Conservation (phyloP, 495 filamentous ascomycete genomes). For the Penicillium antarcticum region DNA sequence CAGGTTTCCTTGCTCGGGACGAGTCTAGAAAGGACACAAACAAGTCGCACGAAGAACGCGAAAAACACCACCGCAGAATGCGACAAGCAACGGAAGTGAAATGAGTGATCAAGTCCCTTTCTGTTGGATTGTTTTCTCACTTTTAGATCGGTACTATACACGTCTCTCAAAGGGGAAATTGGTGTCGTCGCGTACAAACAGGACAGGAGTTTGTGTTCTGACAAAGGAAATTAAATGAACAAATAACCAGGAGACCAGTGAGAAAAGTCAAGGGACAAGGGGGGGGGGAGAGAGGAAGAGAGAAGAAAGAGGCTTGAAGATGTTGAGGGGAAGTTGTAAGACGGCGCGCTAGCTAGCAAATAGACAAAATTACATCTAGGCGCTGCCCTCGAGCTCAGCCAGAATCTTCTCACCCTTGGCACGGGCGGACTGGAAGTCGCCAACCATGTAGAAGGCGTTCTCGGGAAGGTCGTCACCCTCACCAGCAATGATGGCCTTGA, state of each 20-base stretch:
- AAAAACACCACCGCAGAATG: background rate
- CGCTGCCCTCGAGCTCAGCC: slow-evolving; percentile 79
- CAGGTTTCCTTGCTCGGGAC: background rate
- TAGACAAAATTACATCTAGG: slow-evolving; percentile 53
- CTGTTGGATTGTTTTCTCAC: slow-evolving; percentile 17
- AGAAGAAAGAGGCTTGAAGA: slow-evolving; percentile 34
- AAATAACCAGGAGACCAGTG: slow-evolving; percentile 16
- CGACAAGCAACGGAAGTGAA: background rate
- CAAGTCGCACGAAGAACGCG: no score
- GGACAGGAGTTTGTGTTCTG: slow-evolving; percentile 27
- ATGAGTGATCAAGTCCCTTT: slow-evolving; percentile 28
- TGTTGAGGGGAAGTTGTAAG: slow-evolving; percentile 6
- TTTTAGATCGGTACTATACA: slow-evolving; percentile 50
- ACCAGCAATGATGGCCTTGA: slow-evolving; percentile 96
- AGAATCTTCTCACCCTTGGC: slow-evolving; percentile 99
- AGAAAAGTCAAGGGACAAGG: slow-evolving; percentile 9
- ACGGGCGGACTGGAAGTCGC: slow-evolving; percentile 87
- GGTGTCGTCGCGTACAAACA: slow-evolving; percentile 27
- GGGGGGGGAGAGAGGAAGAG: slow-evolving; percentile 6
- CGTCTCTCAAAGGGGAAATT: slow-evolving; percentile 37
- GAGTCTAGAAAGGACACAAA: slow-evolving; percentile 6
- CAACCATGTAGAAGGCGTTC: slow-evolving; percentile 98
- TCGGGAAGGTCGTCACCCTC: slow-evolving; percentile 96
- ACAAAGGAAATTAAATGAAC: slow-evolving; percentile 32
- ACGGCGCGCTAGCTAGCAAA: slow-evolving; percentile 30